Conservation (phyloP, 2,329 filamentous ascomycete species). For the Cladosporium sp. region DNA sequence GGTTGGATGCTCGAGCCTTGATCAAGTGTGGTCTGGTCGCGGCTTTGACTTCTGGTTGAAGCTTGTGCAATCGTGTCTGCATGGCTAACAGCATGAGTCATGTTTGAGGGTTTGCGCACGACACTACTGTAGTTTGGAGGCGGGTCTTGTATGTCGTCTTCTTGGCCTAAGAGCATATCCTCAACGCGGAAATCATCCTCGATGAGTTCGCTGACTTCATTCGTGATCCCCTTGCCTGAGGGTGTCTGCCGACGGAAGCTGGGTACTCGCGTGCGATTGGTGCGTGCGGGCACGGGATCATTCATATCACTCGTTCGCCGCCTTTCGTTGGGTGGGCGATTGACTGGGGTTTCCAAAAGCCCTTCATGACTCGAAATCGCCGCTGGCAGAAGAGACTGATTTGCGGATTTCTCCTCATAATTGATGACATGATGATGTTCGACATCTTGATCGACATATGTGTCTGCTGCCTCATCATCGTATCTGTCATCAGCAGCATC, state of each 20-base stretch:
- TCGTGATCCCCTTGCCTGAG: constrained; percentile 13
- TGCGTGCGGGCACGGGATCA: too few species aligned
- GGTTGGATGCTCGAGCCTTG: not conserved
- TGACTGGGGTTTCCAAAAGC: too few species aligned
- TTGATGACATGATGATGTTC: constrained; percentile 2
- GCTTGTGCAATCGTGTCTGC: not conserved
- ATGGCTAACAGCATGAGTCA: too few species aligned
- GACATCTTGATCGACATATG: constrained; percentile 13
- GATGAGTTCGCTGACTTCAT: constrained; percentile 25
- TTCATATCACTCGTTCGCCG: too few species aligned
- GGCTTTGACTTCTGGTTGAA: not conserved
- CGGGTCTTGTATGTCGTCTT: not conserved
- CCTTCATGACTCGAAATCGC: too few species aligned
- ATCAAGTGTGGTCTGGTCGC: not conserved
- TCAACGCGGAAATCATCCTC: constrained; percentile 13
- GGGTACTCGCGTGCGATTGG: not conserved
- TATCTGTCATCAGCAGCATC: not conserved
- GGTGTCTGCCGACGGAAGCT: not conserved
- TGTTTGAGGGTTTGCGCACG: not conserved
- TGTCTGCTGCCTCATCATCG: constrained; percentile 12
- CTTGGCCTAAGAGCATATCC: constrained; percentile 3
- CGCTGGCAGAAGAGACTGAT: too few species aligned
- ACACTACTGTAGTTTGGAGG: not conserved
- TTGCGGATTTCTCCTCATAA: too few species aligned
- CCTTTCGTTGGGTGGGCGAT: too few species aligned